Evolutionary conservation across 2,329 filamentous ascomycete species (phyloP), one percentile per base, ranked within the genome.

Genomic region (Pezicula carpinea): DNA sequence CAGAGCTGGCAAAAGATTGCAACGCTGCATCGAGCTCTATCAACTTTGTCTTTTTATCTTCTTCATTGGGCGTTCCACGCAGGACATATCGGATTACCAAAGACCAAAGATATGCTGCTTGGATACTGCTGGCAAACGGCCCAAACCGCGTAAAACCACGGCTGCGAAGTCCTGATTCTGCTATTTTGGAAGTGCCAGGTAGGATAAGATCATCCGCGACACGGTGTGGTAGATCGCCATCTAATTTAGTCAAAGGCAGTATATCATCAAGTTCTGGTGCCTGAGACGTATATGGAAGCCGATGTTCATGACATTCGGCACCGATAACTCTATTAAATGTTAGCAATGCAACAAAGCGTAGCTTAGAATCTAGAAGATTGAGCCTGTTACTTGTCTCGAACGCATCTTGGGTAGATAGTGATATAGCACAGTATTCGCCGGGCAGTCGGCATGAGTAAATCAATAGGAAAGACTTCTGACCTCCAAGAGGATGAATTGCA

Each of bases 161-260:
- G n/a, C 22, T 46, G 5, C 29, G 34, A 2, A 48, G 11, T 8
- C 19, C 33, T 7, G 19, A 22, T 6, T 29, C n/a, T 19, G 33
- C 29, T n/a, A 40, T 26, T 21, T 49, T 34, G 2, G 50, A 23
- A 6, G 48, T 31, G 18, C 51, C 29, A 6, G 52, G 50, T n/a
- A 54, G 41, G n/a, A 51, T 32, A 6, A 56, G 18, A 39, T 51
- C 52, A 19, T 49, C 39, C 11, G 35, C 34, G 14, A 54, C 48
- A 7, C 35, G 44, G 21, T 43, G 36, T 6, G 32, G 17, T 7
- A n/a, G 31, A 6, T 49, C 39, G 34, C 38, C 44, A 13, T 48
- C 47, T 6, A 43, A 19, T 8, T 40, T 31, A 1, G 35, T 26
- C 1, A 42, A 38, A 15, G 53, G 53, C 8, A 56, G 44, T 26